A percentile compares a stretch with the other conserved stretches of the same genome.
These are phyloP conservation scores for Naganishia sp. DNA, from an alignment of 1,284 basidiomycete genomes.

Conservation along the genomic window DNA sequence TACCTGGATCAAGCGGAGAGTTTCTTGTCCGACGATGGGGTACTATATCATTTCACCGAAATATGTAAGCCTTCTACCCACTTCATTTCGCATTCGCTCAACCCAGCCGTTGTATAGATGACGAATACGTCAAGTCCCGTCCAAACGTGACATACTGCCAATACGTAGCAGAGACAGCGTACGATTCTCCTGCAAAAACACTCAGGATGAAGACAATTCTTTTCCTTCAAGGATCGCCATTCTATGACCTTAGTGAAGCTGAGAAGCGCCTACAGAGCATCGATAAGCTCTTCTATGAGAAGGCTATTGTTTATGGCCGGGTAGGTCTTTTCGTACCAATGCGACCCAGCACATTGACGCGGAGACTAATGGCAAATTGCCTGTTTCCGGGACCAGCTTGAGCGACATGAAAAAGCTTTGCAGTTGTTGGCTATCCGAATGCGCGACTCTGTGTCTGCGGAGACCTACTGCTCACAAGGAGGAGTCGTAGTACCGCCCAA, in stretches of 20 bases:
- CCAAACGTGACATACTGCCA: slow-evolving; percentile 34
- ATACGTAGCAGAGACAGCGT: slow-evolving; percentile 55
- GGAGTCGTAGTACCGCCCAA: slow-evolving; percentile 69
- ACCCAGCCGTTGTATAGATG: slow-evolving; percentile 36
- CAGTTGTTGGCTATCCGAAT: slow-evolving; percentile 68
- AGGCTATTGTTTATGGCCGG: slow-evolving; percentile 78
- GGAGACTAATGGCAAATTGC: not conserved
- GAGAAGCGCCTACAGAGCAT: slow-evolving; percentile 58
- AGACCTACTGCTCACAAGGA: slow-evolving; percentile 74
- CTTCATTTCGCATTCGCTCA: not conserved
- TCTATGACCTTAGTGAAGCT: slow-evolving; percentile 64
- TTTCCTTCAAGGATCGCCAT: slow-evolving; percentile 71
- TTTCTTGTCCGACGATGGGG: slow-evolving; percentile 47
- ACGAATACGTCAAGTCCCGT: slow-evolving; percentile 43
- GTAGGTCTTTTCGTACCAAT: slow-evolving; percentile 53
- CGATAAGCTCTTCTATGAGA: slow-evolving; percentile 65
- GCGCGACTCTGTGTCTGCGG: slow-evolving; percentile 71
- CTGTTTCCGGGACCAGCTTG: slow-evolving; percentile 56
- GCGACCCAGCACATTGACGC: not conserved
- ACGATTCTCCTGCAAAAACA: slow-evolving; percentile 71
- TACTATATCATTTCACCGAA: slow-evolving; percentile 53
- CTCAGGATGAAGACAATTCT: slow-evolving; percentile 72
- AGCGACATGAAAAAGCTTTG: slow-evolving; percentile 67
- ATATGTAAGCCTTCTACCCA: slow-evolving; percentile 41
- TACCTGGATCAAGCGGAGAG: slow-evolving; percentile 42